Evolutionary conservation across 768 basidiomycete genomes (phyloP).

Genomic region (Boletus vermiculosoides): DNA sequence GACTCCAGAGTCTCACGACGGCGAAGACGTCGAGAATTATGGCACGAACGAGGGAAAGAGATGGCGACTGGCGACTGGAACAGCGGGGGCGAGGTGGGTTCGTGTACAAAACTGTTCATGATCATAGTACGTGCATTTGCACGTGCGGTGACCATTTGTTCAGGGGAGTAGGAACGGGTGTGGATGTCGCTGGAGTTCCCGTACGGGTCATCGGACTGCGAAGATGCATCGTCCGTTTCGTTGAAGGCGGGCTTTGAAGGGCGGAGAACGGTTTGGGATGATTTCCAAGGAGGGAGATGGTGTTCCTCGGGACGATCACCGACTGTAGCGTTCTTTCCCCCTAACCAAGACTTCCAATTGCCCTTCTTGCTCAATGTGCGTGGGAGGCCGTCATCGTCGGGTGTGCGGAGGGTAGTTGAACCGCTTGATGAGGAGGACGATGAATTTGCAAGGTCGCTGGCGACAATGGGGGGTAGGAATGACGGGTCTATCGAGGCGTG

Average conservation of each 20-base stretch:
- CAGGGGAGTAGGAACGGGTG: conserved; percentile 18
- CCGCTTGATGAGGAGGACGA: conserved; percentile 63
- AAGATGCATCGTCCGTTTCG: conserved; percentile 36
- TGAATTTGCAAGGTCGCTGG: conserved; percentile 43
- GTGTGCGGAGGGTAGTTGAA: conserved; percentile 53
- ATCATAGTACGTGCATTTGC: conserved; percentile 44
- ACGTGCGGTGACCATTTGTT: conserved; percentile 32
- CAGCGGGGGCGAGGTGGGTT: conserved; percentile 49
- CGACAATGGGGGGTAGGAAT: conserved; percentile 22
- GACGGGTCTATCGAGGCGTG: conserved; percentile 13
- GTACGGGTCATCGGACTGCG: conserved; percentile 39
- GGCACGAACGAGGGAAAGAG: conserved; percentile 59
- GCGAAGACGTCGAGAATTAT: conserved; percentile 38
- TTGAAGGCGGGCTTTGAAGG: conserved; percentile 24
- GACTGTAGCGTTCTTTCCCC: conserved; percentile 34
- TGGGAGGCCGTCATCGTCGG: conserved; percentile 51
- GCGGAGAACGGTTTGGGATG: conserved; percentile 21
- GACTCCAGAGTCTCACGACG: conserved; percentile 42
- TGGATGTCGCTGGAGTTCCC: conserved; percentile 19
- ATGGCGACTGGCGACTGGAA: conserved; percentile 34
- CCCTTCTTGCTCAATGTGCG: conserved; percentile 41
- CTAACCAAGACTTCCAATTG: conserved; percentile 60
- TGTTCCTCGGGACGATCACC: conserved; percentile 29
- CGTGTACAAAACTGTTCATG: conserved; percentile 44
- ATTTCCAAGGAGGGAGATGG: conserved; percentile 33